Evolutionary conservation across 164 flowering plant genomes (phyloP).

Genomic region (Aristolochia fimbriata): DNA sequence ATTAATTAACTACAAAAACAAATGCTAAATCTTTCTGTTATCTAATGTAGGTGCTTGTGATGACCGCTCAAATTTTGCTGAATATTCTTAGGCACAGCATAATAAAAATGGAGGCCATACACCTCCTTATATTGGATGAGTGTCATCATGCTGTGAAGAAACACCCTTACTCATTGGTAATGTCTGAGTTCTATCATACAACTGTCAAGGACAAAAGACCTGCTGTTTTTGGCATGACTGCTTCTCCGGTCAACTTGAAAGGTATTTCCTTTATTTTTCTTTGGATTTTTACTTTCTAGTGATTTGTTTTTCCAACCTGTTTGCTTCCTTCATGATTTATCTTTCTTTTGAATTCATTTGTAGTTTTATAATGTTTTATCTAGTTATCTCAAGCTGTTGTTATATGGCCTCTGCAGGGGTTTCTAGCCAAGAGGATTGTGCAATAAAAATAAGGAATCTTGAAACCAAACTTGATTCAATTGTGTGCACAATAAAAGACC

Average conservation of each 20-base stretch:
- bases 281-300: neutral
- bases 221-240: constrained; percentile 97
- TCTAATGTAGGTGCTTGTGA: constrained; percentile 64
- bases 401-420: constrained; percentile 46
- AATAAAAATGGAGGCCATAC: constrained; percentile 83
- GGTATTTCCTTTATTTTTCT: constrained; percentile 31
- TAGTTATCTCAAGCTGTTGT: neutral
- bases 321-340: too few species aligned
- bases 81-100: constrained; percentile 97
- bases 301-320: too few species aligned
- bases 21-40: too few species aligned
- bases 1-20: too few species aligned
- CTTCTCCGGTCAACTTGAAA: constrained; percentile 95
- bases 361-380: neutral
- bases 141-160: constrained; percentile 99
- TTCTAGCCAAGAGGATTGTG: constrained; percentile 97
- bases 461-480: constrained; percentile 88
- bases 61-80: constrained; percentile 97
- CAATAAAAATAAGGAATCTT: constrained; percentile 94
- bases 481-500: constrained; percentile 93
- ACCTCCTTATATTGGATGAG: constrained; percentile 92
- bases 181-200: constrained; percentile 98
- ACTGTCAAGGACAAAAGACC: constrained; percentile 91
- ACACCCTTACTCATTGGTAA: constrained; percentile 94
- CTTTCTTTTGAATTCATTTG: too few species aligned